Conservation (phyloP, 768 basidiomycete species). For the Cantharellus anzutake region DNA sequence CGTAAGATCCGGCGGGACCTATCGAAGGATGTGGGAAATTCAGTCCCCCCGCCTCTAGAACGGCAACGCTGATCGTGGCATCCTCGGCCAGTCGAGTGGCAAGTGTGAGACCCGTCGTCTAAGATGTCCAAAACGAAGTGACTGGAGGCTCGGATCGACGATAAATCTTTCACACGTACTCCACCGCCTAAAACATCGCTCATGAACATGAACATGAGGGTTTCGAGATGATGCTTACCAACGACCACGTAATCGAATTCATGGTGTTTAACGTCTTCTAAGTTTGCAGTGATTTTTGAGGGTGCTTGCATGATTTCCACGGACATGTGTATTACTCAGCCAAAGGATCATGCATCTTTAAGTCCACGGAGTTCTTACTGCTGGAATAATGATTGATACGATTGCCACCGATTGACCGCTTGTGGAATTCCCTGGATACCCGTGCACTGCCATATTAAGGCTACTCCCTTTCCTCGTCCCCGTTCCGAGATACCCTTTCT, state of each 20-base stretch:
- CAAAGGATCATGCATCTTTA: too few relatives aligned
- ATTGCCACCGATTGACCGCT: too few relatives aligned
- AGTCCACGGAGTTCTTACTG: too few relatives aligned
- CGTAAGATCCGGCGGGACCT: neutral
- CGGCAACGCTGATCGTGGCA: constrained; percentile 15
- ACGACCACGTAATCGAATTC: constrained; percentile 5
- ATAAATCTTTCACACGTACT: neutral
- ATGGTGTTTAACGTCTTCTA: constrained; percentile 2
- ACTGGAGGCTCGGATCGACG: neutral
- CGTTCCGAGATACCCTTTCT: too few relatives aligned
- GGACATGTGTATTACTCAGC: too few relatives aligned
- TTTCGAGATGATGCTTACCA: neutral
- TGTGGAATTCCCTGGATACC: too few relatives aligned
- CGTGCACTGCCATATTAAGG: too few relatives aligned
- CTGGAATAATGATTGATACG: too few relatives aligned
- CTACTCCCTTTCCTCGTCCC: too few relatives aligned
- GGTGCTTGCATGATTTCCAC: too few relatives aligned
- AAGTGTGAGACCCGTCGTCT: constrained; percentile 17
- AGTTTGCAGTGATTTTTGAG: neutral
- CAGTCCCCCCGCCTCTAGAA: constrained; percentile 11
- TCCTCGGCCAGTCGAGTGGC: constrained; percentile 19
- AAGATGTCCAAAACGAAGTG: neutral
- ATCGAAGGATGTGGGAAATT: neutral
- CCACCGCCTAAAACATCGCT: constrained; percentile 1
- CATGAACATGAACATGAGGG: neutral